These are phyloP conservation scores for Chenopodium album DNA, from an alignment of 148 eudicot genomes.

Conservation along the genomic window DNA sequence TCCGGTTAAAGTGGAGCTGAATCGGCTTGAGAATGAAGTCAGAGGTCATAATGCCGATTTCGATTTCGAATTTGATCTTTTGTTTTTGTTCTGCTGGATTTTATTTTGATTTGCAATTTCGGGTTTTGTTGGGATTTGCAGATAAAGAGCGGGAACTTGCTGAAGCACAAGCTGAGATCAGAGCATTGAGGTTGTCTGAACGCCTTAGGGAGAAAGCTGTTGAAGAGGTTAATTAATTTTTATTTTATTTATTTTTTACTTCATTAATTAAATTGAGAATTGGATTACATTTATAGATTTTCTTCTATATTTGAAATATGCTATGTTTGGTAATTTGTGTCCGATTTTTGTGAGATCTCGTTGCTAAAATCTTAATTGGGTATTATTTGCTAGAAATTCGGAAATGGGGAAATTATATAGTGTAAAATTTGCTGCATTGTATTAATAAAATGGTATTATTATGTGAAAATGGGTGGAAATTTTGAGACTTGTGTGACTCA, in stretches of 20 bases:
- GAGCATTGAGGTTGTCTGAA: conserved; percentile 70
- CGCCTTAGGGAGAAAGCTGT: conserved; percentile 87
- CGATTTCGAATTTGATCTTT: conserved; percentile 23
- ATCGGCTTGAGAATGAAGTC: conserved; percentile 91
- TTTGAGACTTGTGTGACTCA: not conserved
- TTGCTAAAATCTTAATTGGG: not conserved
- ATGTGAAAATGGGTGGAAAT: not conserved
- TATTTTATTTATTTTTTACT: not conserved
- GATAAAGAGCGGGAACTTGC: conserved; percentile 89
- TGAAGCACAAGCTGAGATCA: conserved; percentile 82
- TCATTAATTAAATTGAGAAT: too few relatives aligned
- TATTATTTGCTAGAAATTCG: not conserved
- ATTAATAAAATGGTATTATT: not conserved
- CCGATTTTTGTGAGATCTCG: conserved; percentile 20
- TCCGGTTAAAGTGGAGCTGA: conserved; percentile 94
- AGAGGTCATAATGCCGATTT: conserved; percentile 55
- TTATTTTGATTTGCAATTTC: not conserved
- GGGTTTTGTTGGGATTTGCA: conserved; percentile 29
- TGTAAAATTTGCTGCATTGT: not conserved
- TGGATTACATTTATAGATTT: too few relatives aligned
- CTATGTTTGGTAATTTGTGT: conserved; percentile 1
- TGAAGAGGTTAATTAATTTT: conserved; percentile 62
- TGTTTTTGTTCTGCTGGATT: not conserved
- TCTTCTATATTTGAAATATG: not conserved
- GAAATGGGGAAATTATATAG: not conserved